phyloP scores from a whole-genome alignment of 345 rosid genomes.

The Psidium guajava region DNA sequence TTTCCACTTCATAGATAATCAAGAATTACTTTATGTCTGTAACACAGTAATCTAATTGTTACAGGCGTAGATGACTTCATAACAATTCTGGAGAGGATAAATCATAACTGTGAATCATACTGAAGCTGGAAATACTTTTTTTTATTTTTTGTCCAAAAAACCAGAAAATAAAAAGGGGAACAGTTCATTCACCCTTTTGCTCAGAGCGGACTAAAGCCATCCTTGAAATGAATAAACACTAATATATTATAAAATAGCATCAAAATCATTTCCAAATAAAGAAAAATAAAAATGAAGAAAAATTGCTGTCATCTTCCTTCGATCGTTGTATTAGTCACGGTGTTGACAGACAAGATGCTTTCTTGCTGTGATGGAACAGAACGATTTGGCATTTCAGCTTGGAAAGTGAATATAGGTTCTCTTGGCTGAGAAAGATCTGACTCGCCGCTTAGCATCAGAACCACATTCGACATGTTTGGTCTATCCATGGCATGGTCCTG shows the following conservation, averaged over 20 bases:
- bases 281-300: neutral
- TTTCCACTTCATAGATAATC: neutral
- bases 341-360: neutral
- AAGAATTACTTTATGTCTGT: neutral
- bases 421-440: neutral
- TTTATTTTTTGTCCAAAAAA: too few species aligned
- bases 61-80: neutral
- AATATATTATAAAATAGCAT: neutral
- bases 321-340: neutral
- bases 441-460: neutral
- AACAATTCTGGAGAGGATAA: too few species aligned
- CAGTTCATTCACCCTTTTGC: neutral
- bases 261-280: neutral
- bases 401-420: neutral
- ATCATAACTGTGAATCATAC: neutral
- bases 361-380: neutral
- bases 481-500: conserved; percentile 15
- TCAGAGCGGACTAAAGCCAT: neutral
- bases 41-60: neutral
- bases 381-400: neutral
- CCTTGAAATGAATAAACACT: neutral
- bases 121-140: neutral
- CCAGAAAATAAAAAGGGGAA: too few species aligned
- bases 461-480: conserved; percentile 16
- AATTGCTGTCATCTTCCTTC: neutral